These are phyloP conservation scores for Bromus sterilis DNA, from an alignment of 176 grass and related monocot genomes.

Conservation along the genomic window DNA sequence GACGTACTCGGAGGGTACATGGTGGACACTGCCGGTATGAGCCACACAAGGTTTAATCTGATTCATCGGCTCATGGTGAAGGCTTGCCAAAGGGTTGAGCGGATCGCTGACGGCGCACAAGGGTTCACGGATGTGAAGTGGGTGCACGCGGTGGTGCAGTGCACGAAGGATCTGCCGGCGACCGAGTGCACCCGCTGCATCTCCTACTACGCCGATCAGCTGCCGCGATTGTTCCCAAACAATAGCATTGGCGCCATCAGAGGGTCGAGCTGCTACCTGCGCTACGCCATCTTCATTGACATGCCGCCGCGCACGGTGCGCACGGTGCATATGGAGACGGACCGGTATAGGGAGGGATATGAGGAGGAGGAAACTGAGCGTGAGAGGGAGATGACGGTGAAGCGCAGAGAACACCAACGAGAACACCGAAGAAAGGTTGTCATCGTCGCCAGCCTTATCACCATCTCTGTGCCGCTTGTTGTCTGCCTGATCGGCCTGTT, in stretches of 20 bases:
- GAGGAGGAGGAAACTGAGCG: not conserved
- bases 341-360: not conserved
- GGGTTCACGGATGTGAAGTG: not conserved
- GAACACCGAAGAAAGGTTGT: not conserved
- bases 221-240: not conserved
- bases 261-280: slow-evolving; percentile 23
- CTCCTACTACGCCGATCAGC: not conserved
- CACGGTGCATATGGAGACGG: not conserved
- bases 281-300: not conserved
- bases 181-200: slow-evolving; percentile 15
- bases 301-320: not conserved
- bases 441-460: not conserved
- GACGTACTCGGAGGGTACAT: not conserved
- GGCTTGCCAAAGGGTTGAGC: not conserved
- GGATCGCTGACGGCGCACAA: not conserved
- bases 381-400: not conserved
- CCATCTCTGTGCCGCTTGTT: not conserved
- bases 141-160: slow-evolving; percentile 29
- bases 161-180: slow-evolving; percentile 18
- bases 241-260: not conserved
- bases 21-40: not conserved
- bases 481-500: not conserved
- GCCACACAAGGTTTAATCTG: not conserved
- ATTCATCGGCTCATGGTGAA: not conserved
- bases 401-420: not conserved